A percentile compares a stretch with the other conserved stretches of the same genome.
These are phyloP conservation scores for Zygosaccharomyces pseudobailii DNA, from an alignment of 1,139 yeast species.

Conservation along the genomic window DNA sequence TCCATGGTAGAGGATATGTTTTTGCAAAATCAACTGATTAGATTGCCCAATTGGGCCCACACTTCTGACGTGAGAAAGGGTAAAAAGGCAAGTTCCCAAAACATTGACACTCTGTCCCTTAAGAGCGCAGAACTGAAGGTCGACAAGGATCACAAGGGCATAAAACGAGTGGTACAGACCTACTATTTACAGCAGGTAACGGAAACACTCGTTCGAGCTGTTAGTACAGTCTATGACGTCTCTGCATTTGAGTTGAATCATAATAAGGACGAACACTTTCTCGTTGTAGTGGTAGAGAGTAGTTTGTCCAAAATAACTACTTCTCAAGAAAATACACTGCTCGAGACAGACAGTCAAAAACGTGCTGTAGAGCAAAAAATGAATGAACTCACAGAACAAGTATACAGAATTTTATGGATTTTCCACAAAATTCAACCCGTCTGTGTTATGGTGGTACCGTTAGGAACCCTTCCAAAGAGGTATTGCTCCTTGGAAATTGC, in stretches of 20 bases:
- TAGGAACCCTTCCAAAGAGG: conserved; percentile 76
- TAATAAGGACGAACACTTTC: conserved; percentile 71
- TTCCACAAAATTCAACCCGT: conserved; percentile 74
- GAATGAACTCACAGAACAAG: conserved; percentile 66
- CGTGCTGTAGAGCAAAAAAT: conserved; percentile 25
- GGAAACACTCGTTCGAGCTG: conserved; percentile 71
- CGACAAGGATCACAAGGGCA: conserved; percentile 1
- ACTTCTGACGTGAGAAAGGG: conserved; percentile 29
- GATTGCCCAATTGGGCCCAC: conserved; percentile 37
- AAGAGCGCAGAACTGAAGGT: background rate
- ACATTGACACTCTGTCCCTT: background rate
- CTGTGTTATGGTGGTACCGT: conserved; percentile 76
- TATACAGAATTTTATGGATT: conserved; percentile 57
- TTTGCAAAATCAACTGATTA: conserved; percentile 59
- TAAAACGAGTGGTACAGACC: conserved; percentile 30
- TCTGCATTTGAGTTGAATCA: conserved; percentile 85
- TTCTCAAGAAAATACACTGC: conserved; percentile 6
- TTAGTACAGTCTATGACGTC: conserved; percentile 81
- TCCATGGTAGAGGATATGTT: conserved; percentile 92
- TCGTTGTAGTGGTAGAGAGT: conserved; percentile 85
- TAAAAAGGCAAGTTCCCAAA: conserved; percentile 3
- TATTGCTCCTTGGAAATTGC: conserved; percentile 64
- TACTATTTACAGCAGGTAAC: conserved; percentile 77
- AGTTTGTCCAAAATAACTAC: conserved; percentile 47
- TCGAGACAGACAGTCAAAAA: conserved; percentile 15